Base-by-base conservation (phyloP, 805 yeast species). In the Candida qinlingensis region DNA sequence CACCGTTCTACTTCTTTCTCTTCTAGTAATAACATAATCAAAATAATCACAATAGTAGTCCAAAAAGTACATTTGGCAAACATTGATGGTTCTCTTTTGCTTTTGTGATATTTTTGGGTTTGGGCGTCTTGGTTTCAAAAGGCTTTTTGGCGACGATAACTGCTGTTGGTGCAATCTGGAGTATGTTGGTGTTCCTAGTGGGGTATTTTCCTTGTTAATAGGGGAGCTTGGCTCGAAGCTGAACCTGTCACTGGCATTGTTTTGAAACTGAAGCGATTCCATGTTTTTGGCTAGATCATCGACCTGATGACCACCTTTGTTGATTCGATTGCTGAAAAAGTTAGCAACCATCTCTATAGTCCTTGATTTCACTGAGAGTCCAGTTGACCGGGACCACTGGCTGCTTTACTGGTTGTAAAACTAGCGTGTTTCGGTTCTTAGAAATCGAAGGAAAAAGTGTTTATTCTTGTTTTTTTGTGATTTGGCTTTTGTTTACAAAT, bases 21-120 rank as follows among this genome's bases (percentile, higher is more conserved):
- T 80, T 65, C 99, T 80, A 53, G 81, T 80, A 55, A 91, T 86
- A 33, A 92, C 86, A 63, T 94, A 94, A 63, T 89, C 96, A 68
- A 94, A 85, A 81, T 87, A 83, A 66, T 94, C 99, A 69, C 96
- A 92, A 66, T 94, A 94, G 67, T 91, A 89, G 66, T 94, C 99
- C 50, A 94, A 74, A 60, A 94, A 94, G 68, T 85, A 95, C 80
- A 90, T 79, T 64, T 92, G 97, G 38, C 96, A 86, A 29, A 94
- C 97, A 44, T 90, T 85, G 7, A 91, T 96, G 51, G 88, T 71
- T 51, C 99, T 75, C 61, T 85, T 85, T 1, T 95, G 88, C 61
- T 88, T 88, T 4, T 51, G 48, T n/a, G 50, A 48, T 19, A 57
- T 47, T 39, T 45, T 50, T 41, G 50, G 51, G 19, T 48, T 48